A percentile compares a stretch with the other conserved stretches of the same genome.
Evolutionary conservation across 352 stramenopile genomes (phyloP).

Genomic region (Globisporangium yorkense): DNA sequence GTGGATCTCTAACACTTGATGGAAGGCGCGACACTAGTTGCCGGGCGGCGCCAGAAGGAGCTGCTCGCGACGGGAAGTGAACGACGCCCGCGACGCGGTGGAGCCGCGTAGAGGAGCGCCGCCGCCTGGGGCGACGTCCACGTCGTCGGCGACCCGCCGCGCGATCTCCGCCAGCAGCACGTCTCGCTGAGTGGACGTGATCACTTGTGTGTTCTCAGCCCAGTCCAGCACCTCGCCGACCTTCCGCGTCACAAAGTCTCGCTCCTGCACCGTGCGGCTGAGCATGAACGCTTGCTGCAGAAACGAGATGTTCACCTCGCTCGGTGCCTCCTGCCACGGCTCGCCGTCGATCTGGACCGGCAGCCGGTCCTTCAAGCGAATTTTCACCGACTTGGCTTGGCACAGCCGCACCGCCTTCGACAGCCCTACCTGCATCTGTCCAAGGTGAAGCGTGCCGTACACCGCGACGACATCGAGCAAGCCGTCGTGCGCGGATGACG

Average conservation of each 20-base stretch:
- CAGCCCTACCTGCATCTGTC: constrained; percentile 90
- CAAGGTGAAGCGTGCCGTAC: constrained; percentile 91
- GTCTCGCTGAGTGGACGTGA: constrained; percentile 63
- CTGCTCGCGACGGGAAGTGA: constrained; percentile 7
- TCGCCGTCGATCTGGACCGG: constrained; percentile 94
- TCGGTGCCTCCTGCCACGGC: constrained; percentile 88
- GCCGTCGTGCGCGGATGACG: constrained; percentile 84
- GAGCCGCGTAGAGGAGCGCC: constrained; percentile 4
- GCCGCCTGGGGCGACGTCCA: constrained; percentile 3
- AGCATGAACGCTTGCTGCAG: constrained; percentile 85
- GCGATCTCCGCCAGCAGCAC: constrained; percentile 69
- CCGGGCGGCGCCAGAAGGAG: constrained; percentile 13
- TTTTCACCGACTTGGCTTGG: constrained; percentile 55
- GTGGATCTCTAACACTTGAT: constrained; percentile 1
- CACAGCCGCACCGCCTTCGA: constrained; percentile 76
- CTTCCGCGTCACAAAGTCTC: constrained; percentile 72
- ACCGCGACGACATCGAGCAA: constrained; percentile 92
- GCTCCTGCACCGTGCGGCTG: constrained; percentile 64
- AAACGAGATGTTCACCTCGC: constrained; percentile 77
- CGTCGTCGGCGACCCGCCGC: constrained; percentile 46
- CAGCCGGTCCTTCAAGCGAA: constrained; percentile 56
- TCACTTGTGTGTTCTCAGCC: constrained; percentile 69
- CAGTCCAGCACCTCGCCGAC: constrained; percentile 82
- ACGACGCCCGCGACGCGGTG: constrained; percentile 13
- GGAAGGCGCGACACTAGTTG: background rate